Base-by-base conservation (phyloP, 2,329 filamentous ascomycete species). In the Xylariaceae sp. region DNA sequence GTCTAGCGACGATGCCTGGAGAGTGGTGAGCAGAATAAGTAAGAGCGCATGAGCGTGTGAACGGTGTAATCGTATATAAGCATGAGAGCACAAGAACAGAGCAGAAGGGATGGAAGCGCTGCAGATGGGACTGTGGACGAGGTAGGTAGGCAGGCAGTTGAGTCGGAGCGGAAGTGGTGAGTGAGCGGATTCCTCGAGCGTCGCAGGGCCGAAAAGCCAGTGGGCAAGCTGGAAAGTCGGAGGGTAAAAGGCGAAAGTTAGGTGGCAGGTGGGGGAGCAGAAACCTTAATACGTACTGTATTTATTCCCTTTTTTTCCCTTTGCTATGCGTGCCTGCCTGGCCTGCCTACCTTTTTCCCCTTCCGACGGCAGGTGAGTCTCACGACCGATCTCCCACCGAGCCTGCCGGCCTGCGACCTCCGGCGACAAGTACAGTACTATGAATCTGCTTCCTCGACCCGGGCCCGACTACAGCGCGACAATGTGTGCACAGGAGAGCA, bases 301-400 rank as follows among this genome's bases (percentile, higher is more conserved):
- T 23, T 35, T 13, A n/a, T 49, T 18, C n/a, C n/a, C 7, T 30
- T 30, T 30, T 30, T 30, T 30, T 30, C 23, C 23, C 23, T 30
- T 30, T 30, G 23, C 23, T 30, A 30, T 30, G 23, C 23, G 23
- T 49, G 13, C 47, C 47, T 49, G 13, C 44, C 44, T 30, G 4
- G 23, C 23, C 23, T 30, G 23, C 23, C 23, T 30, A 30, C 23
- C 23, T 30, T 5, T 5, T 30, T 30, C 23, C 23, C 23, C 23
- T 30, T 30, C 23, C 23, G 23, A 30, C 23, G 49, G 41, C 44
- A 58, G 61, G 53, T 58, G 60, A 59, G 58, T 49, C 60, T 64
- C 56, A 56, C 63, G 64, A 62, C 60, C 63, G 61, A 66, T 64
- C 65, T 64, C 66, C 64, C 61, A 66, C 64, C 63, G 66, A 61